Conservation (phyloP, 2,329 filamentous ascomycete species). For the Sarocladium kiliense region DNA sequence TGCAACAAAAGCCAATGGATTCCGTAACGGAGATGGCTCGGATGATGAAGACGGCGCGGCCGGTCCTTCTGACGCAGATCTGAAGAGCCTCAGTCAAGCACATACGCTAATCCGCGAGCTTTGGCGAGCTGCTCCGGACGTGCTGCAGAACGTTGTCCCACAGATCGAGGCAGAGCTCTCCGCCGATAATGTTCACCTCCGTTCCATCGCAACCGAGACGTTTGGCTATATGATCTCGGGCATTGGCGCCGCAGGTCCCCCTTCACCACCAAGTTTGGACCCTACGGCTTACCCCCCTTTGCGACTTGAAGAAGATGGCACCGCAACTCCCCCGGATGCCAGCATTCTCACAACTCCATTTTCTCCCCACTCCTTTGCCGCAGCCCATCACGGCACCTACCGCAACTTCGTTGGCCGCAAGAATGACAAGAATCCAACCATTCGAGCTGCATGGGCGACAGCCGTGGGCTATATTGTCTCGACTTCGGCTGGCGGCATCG, state of each 20-base stretch:
- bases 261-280: conserved; percentile 66
- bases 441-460: conserved; percentile 82
- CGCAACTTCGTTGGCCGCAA: conserved; percentile 78
- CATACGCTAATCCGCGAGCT: conserved; percentile 86
- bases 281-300: conserved; percentile 80
- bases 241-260: conserved; percentile 85
- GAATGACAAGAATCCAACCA: conserved; percentile 78
- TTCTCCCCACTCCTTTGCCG: conserved; percentile 84
- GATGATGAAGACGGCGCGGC: conserved; percentile 56
- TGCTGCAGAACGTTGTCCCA: conserved; percentile 88
- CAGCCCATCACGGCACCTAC: conserved; percentile 73
- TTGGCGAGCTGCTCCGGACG: conserved; percentile 84
- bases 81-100: conserved; percentile 84
- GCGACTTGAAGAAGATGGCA: conserved; percentile 53
- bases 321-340: conserved; percentile 40
- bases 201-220: conserved; percentile 85
- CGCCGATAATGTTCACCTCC: conserved; percentile 82
- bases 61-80: conserved; percentile 73
- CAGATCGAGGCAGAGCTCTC: conserved; percentile 89
- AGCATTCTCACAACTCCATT: conserved; percentile 75
- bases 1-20: conserved; percentile 49
- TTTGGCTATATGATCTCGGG: conserved; percentile 92
- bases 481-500: conserved; percentile 88
- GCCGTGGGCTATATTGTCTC: conserved; percentile 79
- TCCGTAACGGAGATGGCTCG: conserved; percentile 55